Evolutionary conservation across 1,139 yeast genomes (phyloP).

Genomic region (Candida glucosophila): DNA sequence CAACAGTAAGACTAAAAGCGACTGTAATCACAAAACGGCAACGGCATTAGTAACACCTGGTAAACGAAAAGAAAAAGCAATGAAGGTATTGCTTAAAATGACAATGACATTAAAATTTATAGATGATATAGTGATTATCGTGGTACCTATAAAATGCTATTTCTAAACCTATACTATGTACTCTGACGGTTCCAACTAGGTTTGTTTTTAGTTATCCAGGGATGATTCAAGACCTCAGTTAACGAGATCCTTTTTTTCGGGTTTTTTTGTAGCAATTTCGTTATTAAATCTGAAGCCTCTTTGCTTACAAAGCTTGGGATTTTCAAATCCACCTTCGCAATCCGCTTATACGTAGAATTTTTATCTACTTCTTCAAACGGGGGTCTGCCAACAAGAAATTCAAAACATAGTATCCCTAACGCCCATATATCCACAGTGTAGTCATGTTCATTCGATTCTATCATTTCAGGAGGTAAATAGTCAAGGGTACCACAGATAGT

Average conservation of each 20-base stretch:
- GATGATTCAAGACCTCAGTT: conserved; percentile 58
- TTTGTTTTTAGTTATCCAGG: conserved; percentile 70
- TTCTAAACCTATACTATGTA: neutral
- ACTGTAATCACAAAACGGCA: too few relatives aligned
- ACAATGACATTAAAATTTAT: neutral
- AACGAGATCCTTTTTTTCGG: conserved; percentile 61
- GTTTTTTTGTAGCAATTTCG: conserved; percentile 48
- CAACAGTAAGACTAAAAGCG: conserved; percentile 27
- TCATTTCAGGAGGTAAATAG: conserved; percentile 93
- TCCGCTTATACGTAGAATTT: conserved; percentile 69
- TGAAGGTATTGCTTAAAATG: neutral
- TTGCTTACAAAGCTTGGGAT: conserved; percentile 63
- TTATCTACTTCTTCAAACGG: conserved; percentile 82
- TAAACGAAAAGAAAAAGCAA: conserved; percentile 11
- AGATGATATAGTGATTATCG: neutral
- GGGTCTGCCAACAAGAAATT: conserved; percentile 80
- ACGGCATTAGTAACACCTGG: conserved; percentile 19
- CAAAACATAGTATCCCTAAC: conserved; percentile 78
- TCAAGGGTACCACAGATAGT: conserved; percentile 95
- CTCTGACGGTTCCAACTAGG: conserved; percentile 22
- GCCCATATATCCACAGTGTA: conserved; percentile 87
- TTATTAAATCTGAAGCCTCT: conserved; percentile 75
- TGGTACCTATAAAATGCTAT: conserved; percentile 1
- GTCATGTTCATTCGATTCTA: conserved; percentile 75
- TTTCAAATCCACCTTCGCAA: conserved; percentile 64